These are phyloP conservation scores for Allomyces macrogynus DNA, from an alignment of 192 early-diverging fungal species.

Conservation along the genomic window DNA sequence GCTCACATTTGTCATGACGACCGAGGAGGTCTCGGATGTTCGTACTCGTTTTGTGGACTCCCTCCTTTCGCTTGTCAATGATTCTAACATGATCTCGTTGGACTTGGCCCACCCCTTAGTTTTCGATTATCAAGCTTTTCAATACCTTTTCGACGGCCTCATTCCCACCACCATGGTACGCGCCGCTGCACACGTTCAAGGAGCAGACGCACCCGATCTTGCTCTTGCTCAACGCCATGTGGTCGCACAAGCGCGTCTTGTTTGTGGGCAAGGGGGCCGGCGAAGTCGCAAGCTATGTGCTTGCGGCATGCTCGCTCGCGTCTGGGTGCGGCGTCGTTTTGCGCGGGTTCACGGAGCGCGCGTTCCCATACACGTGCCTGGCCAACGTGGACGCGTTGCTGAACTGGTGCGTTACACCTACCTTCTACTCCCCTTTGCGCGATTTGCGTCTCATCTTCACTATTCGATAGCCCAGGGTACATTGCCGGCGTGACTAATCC, in stretches of 20 bases:
- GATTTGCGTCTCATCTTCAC: background rate
- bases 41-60: conserved; percentile 2
- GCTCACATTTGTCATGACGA: conserved; percentile 26
- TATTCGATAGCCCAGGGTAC: conserved; percentile 42
- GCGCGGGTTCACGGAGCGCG: conserved; percentile 65
- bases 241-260: conserved; percentile 81
- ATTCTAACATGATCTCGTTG: background rate
- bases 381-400: conserved; percentile 69
- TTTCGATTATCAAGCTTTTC: conserved; percentile 61
- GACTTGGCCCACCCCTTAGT: conserved; percentile 19
- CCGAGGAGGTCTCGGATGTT: too few relatives aligned
- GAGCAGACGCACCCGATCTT: conserved; percentile 67
- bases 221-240: conserved; percentile 66
- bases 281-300: conserved; percentile 80
- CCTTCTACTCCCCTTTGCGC: conserved; percentile 1
- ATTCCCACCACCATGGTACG: conserved; percentile 42
- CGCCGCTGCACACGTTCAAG: conserved; percentile 75
- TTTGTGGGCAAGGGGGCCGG: conserved; percentile 78
- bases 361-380: conserved; percentile 77
- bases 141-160: conserved; percentile 46
- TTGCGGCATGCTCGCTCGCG: conserved; percentile 71
- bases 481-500: conserved; percentile 94
- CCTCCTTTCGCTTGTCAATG: background rate
- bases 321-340: conserved; percentile 75
- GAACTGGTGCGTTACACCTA: conserved; percentile 1